phyloP scores from a whole-genome alignment of 2,329 filamentous ascomycete genomes.

The Claviceps purpurea region DNA sequence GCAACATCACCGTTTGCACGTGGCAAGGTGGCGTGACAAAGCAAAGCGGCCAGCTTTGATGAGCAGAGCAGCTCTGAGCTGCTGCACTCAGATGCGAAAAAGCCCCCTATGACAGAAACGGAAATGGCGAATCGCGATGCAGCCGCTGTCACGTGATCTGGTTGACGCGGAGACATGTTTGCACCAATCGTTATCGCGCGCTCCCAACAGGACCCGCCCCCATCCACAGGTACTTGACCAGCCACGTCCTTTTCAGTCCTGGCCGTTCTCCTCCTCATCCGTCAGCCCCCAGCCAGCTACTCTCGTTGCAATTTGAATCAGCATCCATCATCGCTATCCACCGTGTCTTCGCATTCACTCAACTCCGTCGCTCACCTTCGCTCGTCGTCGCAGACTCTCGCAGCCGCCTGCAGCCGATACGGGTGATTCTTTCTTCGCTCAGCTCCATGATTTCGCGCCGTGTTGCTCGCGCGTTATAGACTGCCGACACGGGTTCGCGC shows the following conservation, averaged over 20 bases:
- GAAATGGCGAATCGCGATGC: not conserved
- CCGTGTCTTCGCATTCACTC: conserved; percentile 5
- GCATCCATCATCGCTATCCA: conserved; percentile 9
- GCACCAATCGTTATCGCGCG: not conserved
- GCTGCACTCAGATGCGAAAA: no score
- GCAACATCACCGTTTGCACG: no score
- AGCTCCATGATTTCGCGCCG: conserved; percentile 18
- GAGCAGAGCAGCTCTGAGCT: no score
- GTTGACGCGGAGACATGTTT: conserved; percentile 4
- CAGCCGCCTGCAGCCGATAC: conserved; percentile 8
- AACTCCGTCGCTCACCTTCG: conserved; percentile 10
- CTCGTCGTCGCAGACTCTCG: conserved; percentile 14
- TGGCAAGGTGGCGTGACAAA: no score
- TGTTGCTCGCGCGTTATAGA: conserved; percentile 17
- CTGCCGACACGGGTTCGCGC: conserved; percentile 13
- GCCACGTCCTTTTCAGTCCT: conserved; percentile 24
- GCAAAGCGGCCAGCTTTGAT: no score
- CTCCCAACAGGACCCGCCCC: conserved; percentile 3
- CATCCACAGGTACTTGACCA: conserved; percentile 13
- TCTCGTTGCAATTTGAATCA: conserved; percentile 6
- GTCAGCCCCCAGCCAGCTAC: not conserved
- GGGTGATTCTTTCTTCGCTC: conserved; percentile 12
- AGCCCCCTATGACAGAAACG: no score
- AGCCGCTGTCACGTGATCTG: not conserved
- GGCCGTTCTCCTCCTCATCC: not conserved